Conservation (phyloP, 495 filamentous ascomycete species). For the Glutinoglossum americanum region DNA sequence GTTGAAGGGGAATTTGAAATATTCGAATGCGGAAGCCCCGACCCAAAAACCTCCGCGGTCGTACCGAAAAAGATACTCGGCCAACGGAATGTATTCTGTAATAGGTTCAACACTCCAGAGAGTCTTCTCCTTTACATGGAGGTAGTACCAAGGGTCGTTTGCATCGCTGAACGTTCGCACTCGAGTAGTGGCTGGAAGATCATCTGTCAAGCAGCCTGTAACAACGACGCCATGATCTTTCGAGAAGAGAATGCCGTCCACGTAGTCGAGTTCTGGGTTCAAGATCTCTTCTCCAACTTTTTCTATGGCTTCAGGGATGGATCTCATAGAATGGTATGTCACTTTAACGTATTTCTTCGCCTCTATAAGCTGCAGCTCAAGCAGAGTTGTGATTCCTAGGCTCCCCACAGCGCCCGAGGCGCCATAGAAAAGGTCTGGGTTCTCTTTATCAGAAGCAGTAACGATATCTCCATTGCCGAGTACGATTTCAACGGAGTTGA, state of each 20-base stretch:
- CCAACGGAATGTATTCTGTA: slow-evolving; percentile 28
- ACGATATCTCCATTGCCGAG: slow-evolving; percentile 29
- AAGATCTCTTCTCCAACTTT: slow-evolving; percentile 14
- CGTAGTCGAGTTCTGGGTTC: slow-evolving; percentile 25
- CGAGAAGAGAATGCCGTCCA: slow-evolving; percentile 32
- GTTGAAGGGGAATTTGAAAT: slow-evolving; percentile 35
- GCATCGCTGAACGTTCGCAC: slow-evolving; percentile 22
- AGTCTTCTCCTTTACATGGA: slow-evolving; percentile 21
- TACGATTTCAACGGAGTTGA: slow-evolving; percentile 30
- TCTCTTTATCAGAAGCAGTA: slow-evolving; percentile 17
- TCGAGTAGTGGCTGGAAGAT: background rate
- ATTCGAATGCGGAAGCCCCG: slow-evolving; percentile 26
- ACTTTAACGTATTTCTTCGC: slow-evolving; percentile 28
- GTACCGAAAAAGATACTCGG: slow-evolving; percentile 40
- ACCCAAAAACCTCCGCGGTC: slow-evolving; percentile 42
- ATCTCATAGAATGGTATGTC: slow-evolving; percentile 22
- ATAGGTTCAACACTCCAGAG: slow-evolving; percentile 5
- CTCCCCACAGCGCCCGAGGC: slow-evolving; percentile 30
- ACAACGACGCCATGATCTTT: slow-evolving; percentile 23
- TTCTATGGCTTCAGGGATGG: slow-evolving; percentile 20
- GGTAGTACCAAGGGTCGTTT: slow-evolving; percentile 37
- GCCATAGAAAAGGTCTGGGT: slow-evolving; percentile 28
- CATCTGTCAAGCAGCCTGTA: slow-evolving; percentile 24
- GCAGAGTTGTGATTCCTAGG: slow-evolving; percentile 28
- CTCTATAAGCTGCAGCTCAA: slow-evolving; percentile 28